Conservation (phyloP, 164 flowering plant genomes). For the Cinnamomum chago region DNA sequence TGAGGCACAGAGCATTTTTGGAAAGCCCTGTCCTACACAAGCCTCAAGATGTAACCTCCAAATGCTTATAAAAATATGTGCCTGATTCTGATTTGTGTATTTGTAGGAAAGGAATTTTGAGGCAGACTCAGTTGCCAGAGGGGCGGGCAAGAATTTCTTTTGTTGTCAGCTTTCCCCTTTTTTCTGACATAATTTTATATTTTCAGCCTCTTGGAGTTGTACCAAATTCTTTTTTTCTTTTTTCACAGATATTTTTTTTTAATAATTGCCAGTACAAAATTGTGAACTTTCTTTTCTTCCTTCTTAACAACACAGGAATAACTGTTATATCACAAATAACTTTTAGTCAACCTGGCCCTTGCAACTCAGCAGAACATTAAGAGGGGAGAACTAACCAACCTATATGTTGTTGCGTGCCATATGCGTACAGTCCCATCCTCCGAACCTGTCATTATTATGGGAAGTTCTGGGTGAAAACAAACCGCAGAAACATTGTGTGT, state of each 20-base stretch:
- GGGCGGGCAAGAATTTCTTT: no score
- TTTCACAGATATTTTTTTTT: not conserved
- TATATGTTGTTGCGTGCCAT: constrained; percentile 90
- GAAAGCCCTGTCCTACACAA: no score
- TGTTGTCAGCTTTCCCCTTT: no score
- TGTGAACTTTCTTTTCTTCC: not conserved
- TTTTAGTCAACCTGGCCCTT: not conserved
- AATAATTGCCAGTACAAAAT: not conserved
- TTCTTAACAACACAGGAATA: not conserved
- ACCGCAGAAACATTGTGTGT: constrained; percentile 92
- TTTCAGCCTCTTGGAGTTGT: no score
- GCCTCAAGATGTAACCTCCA: no score
- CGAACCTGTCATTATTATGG: constrained; percentile 87
- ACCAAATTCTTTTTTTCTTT: no score
- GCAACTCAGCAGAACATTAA: not conserved
- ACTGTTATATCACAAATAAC: not conserved
- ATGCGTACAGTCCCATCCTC: constrained; percentile 95
- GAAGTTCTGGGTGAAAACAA: constrained; percentile 88
- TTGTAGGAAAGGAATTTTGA: no score
- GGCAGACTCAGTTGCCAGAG: no score
- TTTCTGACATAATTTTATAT: not conserved
- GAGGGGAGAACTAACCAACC: constrained; percentile 33
- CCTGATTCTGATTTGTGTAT: no score
- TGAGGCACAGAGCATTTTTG: no score
- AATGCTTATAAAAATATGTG: no score